Base-by-base conservation (phyloP, 768 basidiomycete species). In the Lactifluus hygrophoroides region DNA sequence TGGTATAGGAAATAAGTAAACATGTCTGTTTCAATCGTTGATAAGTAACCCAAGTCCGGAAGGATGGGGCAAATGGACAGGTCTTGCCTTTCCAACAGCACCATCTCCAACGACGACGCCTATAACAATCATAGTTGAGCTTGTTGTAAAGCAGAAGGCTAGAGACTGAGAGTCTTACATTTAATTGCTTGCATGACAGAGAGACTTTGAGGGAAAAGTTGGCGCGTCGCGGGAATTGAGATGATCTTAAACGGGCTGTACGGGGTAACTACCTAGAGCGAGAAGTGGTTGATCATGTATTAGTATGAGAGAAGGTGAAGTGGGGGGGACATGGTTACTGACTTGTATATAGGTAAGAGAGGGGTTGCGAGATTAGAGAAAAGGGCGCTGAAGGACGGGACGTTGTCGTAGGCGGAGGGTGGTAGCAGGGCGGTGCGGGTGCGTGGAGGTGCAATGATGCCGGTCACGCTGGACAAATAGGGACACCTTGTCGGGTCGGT, bases 31-130 rank as follows among this genome's bases (percentile, higher is more conserved):
- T 57, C 57, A 54, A 53, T 40, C 28, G 30, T 57, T 64, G 64
- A 65, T 69, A 69, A 62, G 65, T 57, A 21, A 60, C 3, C n/a
- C 43, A 25, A 27, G 56, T 38, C 27, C 8, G 34, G 11, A 14
- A 30, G 21, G 34, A 49, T 43, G 23, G 49, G 46, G 34, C 10
- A 51, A 56, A 40, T 38, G 50, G 44, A 48, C 54, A 45, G 25
- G 60, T 73, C 82, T 68, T 66, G 85, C 93, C 89, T 96, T 97
- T 72, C 94, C 94, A 66, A 96, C 94, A 58, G 94, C 94, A 83
- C 94, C 94, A 78, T 97, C 94, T 69, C 94, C 94, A 52, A 97
- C 94, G 69, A 97, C 94, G 74, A 97, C 94, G 80, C 93, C 94
- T 95, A 70, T 49, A 49, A 70, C 46, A 52, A 43, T 62, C 66